These are phyloP conservation scores for Sarocladium oryzae DNA, from an alignment of 2,329 filamentous ascomycete species.

Conservation along the genomic window DNA sequence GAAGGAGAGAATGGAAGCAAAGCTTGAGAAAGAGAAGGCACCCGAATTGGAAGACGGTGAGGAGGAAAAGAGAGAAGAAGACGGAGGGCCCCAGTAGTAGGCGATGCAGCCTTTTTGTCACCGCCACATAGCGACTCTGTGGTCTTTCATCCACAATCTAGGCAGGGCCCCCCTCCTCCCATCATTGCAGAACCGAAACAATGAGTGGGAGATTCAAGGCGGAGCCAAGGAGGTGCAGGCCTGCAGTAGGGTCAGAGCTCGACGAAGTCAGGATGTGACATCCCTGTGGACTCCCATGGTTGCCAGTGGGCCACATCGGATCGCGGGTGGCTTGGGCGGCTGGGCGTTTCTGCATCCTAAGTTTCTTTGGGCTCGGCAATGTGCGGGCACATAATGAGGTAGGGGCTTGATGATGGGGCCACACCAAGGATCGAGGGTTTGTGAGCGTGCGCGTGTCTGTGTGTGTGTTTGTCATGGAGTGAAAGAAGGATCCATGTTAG, in stretches of 20 bases:
- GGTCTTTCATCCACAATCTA: not conserved
- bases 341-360: too few relatives aligned
- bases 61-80: constrained; percentile 9
- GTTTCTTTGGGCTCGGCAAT: too few relatives aligned
- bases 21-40: constrained; percentile 10
- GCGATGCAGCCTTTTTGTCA: constrained; percentile 8
- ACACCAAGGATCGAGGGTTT: constrained; percentile 1
- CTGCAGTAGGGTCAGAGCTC: not conserved
- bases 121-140: not conserved
- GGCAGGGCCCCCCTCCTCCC: not conserved
- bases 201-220: constrained; percentile 5
- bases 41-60: constrained; percentile 10
- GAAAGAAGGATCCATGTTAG: too few relatives aligned
- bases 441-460: too few relatives aligned
- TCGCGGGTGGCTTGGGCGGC: constrained; percentile 8
- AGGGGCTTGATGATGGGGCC: constrained; percentile 1
- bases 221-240: constrained; percentile 1
- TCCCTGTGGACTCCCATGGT: constrained; percentile 5
- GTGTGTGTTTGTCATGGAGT: not conserved
- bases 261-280: not conserved
- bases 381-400: too few relatives aligned
- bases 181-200: constrained; percentile 6
- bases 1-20: constrained; percentile 12
- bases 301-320: constrained; percentile 4
- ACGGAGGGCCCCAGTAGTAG: constrained; percentile 4